Evolutionary conservation across 2,329 filamentous ascomycete species (phyloP).

Genomic region (Beauveria caledonica): DNA sequence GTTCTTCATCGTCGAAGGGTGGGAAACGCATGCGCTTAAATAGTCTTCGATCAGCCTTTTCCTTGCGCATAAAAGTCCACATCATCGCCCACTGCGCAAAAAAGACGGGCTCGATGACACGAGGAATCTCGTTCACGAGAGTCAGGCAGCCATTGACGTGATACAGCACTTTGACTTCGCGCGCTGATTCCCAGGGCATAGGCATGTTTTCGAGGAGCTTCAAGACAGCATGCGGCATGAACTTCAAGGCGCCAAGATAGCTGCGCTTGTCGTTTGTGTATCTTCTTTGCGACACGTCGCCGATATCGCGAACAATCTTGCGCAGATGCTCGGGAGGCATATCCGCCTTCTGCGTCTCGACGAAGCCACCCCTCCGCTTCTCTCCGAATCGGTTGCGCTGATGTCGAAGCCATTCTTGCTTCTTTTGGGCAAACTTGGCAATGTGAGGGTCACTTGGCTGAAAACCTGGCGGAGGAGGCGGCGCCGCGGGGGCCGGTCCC

Average conservation of each 20-base stretch:
- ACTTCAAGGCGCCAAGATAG: constrained; percentile 94
- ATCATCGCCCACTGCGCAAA: constrained; percentile 99
- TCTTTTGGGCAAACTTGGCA: constrained; percentile 96
- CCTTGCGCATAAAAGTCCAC: constrained; percentile 97
- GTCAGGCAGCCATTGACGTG: constrained; percentile 97
- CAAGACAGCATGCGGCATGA: constrained; percentile 97
- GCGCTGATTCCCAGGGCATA: constrained; percentile 96
- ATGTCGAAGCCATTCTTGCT: constrained; percentile 92
- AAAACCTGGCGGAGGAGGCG: constrained; percentile 78
- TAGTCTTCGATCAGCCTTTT: constrained; percentile 89
- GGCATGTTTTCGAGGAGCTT: constrained; percentile 99
- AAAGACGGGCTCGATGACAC: constrained; percentile 96
- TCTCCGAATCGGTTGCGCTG: constrained; percentile 92
- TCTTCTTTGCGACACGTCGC: constrained; percentile 98
- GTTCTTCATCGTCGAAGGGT: constrained; percentile 97
- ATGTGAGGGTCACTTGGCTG: constrained; percentile 74
- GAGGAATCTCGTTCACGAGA: constrained; percentile 89
- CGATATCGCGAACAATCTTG: constrained; percentile 97
- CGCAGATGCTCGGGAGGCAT: constrained; percentile 97
- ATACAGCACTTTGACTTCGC: constrained; percentile 96
- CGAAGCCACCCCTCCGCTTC: constrained; percentile 92
- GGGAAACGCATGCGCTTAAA: constrained; percentile 99
- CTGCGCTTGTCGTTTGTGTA: constrained; percentile 98
- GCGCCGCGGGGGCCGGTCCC: constrained; percentile 53
- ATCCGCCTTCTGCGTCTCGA: constrained; percentile 96